Conservation (phyloP, 495 filamentous ascomycete species). For the Podospora bellae-mahoneyi region DNA sequence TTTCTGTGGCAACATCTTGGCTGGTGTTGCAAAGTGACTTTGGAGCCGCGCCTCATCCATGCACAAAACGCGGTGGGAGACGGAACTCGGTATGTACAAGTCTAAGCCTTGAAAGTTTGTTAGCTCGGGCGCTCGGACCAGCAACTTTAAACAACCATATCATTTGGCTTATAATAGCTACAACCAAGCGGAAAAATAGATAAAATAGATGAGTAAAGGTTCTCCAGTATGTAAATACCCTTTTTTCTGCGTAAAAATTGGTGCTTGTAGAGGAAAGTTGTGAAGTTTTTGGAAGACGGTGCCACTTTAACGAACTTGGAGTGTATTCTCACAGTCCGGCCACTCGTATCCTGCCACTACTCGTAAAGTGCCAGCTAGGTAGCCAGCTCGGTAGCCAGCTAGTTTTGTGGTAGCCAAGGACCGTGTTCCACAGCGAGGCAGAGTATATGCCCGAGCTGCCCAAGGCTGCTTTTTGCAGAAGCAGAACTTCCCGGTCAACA, state of each 20-base stretch:
- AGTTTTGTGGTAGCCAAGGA: not conserved
- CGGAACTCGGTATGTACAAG: too few species aligned
- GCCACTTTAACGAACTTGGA: too few species aligned
- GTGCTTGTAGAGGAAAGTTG: too few species aligned
- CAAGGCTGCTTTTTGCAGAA: not conserved
- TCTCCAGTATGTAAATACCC: too few species aligned
- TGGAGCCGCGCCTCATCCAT: not conserved
- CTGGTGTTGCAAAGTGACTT: not conserved
- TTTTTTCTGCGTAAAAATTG: too few species aligned
- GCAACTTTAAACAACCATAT: too few species aligned
- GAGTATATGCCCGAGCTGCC: not conserved
- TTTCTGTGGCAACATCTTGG: not conserved
- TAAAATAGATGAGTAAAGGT: too few species aligned
- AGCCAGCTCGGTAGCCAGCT: not conserved
- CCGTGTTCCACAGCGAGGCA: not conserved
- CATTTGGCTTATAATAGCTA: too few species aligned
- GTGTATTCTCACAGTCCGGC: too few species aligned
- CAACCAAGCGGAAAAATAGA: too few species aligned
- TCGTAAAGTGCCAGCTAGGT: not conserved
- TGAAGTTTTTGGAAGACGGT: too few species aligned
- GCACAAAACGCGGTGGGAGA: conserved; percentile 3
- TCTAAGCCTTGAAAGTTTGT: not conserved
- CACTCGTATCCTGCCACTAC: not conserved
- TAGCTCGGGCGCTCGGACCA: too few species aligned
- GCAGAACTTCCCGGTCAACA: not conserved